Evolutionary conservation across 768 basidiomycete species (phyloP).

Genomic region (Kockovaella imperatae): DNA sequence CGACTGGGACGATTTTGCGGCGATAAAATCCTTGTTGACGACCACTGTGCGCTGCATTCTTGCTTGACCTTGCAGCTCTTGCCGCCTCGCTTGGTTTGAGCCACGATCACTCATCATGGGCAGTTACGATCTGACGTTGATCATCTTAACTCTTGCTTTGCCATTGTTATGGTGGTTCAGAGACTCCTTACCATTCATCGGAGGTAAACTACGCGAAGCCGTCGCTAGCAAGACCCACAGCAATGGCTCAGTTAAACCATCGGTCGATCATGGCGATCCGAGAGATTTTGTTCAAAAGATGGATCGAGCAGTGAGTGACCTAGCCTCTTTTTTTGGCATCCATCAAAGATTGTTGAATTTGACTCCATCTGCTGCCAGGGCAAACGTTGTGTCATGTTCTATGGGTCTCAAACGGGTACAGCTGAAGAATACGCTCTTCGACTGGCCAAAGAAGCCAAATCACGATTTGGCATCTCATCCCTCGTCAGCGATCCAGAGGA

Average conservation of each 20-base stretch:
- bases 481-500: slow-evolving; percentile 98
- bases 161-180: slow-evolving; percentile 43
- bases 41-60: not conserved
- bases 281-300: slow-evolving; percentile 90
- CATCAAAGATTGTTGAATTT: not conserved
- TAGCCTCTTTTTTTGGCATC: not conserved
- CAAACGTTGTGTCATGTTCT: slow-evolving; percentile 62
- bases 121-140: slow-evolving; percentile 42
- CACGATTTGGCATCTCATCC: slow-evolving; percentile 88
- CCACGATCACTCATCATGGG: slow-evolving; percentile 24
- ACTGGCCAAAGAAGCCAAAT: slow-evolving; percentile 94
- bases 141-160: slow-evolving; percentile 48
- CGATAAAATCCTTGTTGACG: not conserved
- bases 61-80: not conserved
- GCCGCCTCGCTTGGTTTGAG: not conserved
- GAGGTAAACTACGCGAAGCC: slow-evolving; percentile 14
- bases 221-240: slow-evolving; percentile 1
- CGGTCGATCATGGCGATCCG: slow-evolving; percentile 68
- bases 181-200: slow-evolving; percentile 38
- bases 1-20: not conserved
- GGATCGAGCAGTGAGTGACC: slow-evolving; percentile 73
- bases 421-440: slow-evolving; percentile 95
- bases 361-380: not conserved
- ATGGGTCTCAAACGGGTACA: slow-evolving; percentile 96
- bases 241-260: slow-evolving; percentile 8